These are phyloP conservation scores for Colletotrichum sp. DNA, from an alignment of 2,329 filamentous ascomycete genomes.

Conservation along the genomic window DNA sequence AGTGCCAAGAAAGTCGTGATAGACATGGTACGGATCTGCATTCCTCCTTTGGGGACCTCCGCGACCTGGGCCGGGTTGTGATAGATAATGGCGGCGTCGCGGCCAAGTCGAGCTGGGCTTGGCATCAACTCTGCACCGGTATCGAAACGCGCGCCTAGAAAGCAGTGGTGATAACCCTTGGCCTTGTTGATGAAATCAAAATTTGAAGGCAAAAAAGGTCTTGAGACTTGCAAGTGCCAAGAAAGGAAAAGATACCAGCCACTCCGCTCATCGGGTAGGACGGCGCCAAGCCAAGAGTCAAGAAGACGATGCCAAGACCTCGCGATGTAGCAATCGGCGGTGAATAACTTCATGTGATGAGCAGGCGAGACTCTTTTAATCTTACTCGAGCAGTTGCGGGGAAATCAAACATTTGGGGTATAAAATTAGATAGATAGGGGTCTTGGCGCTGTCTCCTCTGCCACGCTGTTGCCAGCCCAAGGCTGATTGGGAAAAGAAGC, in stretches of 20 bases:
- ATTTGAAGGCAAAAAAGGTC: background rate
- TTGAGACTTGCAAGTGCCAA: background rate
- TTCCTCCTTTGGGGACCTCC: background rate
- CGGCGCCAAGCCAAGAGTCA: background rate
- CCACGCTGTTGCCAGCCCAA: background rate
- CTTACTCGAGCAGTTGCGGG: conserved; percentile 1
- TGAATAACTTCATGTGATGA: background rate
- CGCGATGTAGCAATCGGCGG: background rate
- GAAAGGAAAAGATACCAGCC: background rate
- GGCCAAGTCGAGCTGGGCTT: conserved; percentile 6
- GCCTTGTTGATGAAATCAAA: background rate
- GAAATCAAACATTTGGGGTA: background rate
- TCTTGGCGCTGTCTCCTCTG: background rate
- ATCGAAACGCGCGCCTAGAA: background rate
- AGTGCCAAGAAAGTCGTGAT: background rate
- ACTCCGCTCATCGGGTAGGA: background rate
- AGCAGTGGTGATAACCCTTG: background rate
- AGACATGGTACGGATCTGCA: background rate
- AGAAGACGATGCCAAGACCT: conserved; percentile 5
- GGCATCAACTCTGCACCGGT: background rate
- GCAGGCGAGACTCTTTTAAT: background rate
- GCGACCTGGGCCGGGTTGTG: background rate
- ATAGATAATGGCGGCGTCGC: background rate
- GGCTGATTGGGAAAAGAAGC: background rate
- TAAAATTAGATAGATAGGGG: conserved; percentile 3